Conservation (phyloP, 228 moss, liverwort and hornwort genomes). For the Sphagnum fallax region DNA sequence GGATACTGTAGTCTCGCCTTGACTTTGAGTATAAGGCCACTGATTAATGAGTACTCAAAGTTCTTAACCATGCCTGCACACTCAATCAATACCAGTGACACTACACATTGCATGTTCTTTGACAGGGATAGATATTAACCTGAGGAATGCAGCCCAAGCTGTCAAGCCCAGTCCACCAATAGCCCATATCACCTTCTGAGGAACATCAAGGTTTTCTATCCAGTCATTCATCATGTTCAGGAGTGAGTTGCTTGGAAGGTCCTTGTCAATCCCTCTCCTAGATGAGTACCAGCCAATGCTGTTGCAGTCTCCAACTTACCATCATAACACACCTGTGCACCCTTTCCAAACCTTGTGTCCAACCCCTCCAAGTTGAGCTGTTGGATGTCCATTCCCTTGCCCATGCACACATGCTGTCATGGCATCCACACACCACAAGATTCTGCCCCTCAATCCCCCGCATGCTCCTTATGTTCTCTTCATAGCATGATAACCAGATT, state of each 20-base stretch:
- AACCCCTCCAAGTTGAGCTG: conserved; percentile 30
- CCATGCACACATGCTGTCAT: conserved; percentile 39
- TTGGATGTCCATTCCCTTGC: conserved; percentile 46
- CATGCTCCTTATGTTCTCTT: neutral
- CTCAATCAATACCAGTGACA: too few species aligned
- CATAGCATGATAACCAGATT: too few species aligned
- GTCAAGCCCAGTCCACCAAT: conserved; percentile 51
- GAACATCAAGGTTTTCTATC: conserved; percentile 33
- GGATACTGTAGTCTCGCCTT: too few species aligned
- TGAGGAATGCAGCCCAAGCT: conserved; percentile 34
- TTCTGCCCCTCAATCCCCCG: conserved; percentile 17
- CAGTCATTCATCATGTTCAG: conserved; percentile 46
- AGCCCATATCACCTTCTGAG: conserved; percentile 49
- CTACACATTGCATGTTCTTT: too few species aligned
- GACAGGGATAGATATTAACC: conserved; percentile 19
- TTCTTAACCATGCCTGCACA: too few species aligned
- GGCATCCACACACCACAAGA: conserved; percentile 47
- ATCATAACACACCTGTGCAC: conserved; percentile 35
- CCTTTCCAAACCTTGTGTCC: conserved; percentile 5
- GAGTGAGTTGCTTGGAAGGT: conserved; percentile 8
- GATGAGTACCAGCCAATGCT: conserved; percentile 6
- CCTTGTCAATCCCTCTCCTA: conserved; percentile 14
- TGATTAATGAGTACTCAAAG: too few species aligned
- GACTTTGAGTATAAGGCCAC: too few species aligned
- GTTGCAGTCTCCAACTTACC: conserved; percentile 28